Percentiles rank a stretch among this genome's conserved stretches.
Evolutionary conservation across 2,329 filamentous ascomycete genomes (phyloP).

Genomic region (Metarhizium brunneum): DNA sequence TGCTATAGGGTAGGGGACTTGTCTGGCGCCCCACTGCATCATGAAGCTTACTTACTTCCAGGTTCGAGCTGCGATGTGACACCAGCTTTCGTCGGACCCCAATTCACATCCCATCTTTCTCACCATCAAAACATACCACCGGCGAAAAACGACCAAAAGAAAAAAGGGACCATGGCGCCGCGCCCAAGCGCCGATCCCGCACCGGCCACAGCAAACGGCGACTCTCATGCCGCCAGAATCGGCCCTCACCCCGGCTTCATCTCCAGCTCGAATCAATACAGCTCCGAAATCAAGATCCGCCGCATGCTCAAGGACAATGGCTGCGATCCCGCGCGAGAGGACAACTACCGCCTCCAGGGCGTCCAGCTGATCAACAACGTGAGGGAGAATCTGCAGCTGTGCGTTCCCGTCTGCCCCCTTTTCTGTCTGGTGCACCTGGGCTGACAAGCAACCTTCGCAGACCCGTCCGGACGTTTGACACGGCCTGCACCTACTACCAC

Average conservation of each 20-base stretch:
- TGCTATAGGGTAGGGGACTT: too few relatives aligned
- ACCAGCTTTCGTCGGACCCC: too few relatives aligned
- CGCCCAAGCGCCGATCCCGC: neutral
- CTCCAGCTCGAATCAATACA: conserved; percentile 55
- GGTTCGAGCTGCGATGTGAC: too few relatives aligned
- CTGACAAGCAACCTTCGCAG: conserved; percentile 29
- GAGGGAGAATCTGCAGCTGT: conserved; percentile 70
- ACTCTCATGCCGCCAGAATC: conserved; percentile 7
- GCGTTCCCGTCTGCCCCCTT: conserved; percentile 19
- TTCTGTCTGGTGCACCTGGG: neutral
- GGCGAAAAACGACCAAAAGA: neutral
- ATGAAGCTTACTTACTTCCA: too few relatives aligned
- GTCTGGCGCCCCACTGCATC: too few relatives aligned
- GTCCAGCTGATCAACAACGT: conserved; percentile 85
- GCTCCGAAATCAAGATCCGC: conserved; percentile 73
- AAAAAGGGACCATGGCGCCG: conserved; percentile 5
- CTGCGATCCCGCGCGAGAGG: conserved; percentile 69
- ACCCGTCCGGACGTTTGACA: conserved; percentile 85
- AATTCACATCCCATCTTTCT: neutral
- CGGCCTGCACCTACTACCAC: conserved; percentile 87
- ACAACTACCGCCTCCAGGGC: conserved; percentile 72
- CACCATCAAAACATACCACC: neutral
- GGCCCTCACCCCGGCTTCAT: conserved; percentile 40
- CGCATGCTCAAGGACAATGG: conserved; percentile 60
- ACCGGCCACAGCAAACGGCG: conserved; percentile 8